A percentile compares a stretch with the other conserved stretches of the same genome.
Evolutionary conservation across 495 filamentous ascomycete species (phyloP).

Genomic region (Hypoxylon fuscum): DNA sequence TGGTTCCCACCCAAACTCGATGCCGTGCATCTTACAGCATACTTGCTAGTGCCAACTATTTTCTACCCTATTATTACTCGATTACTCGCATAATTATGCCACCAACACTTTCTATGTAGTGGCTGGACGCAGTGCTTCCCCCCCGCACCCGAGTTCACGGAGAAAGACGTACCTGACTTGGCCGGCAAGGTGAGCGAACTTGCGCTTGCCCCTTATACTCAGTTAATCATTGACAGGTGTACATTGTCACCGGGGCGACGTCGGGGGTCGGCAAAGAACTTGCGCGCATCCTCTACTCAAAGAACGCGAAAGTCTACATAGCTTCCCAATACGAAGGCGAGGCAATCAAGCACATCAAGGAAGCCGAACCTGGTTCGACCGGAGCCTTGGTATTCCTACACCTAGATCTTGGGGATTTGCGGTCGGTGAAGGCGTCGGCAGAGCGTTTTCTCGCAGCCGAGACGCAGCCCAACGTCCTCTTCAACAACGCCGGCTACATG

Average conservation of each 20-base stretch:
- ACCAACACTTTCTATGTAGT: no score
- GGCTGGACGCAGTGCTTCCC: conserved; percentile 43
- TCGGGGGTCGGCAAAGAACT: conserved; percentile 59
- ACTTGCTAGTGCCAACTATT: no score
- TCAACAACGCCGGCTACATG: conserved; percentile 54
- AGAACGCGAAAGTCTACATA: conserved; percentile 62
- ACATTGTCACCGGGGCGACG: conserved; percentile 61
- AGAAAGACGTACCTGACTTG: conserved; percentile 37
- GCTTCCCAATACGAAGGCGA: conserved; percentile 53
- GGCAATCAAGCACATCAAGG: conserved; percentile 39
- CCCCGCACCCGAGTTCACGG: conserved; percentile 41
- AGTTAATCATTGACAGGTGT: conserved; percentile 45
- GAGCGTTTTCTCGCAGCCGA: conserved; percentile 45
- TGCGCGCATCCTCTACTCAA: conserved; percentile 53
- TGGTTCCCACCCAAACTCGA: no score
- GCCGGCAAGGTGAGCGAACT: conserved; percentile 38
- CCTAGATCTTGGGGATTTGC: conserved; percentile 49
- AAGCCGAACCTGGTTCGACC: conserved; percentile 34
- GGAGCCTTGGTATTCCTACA: conserved; percentile 42
- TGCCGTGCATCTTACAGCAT: no score
- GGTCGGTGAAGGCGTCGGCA: conserved; percentile 42
- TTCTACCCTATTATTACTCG: no score
- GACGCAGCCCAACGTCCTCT: conserved; percentile 47
- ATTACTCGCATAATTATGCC: no score
- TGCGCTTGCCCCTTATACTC: no score